These are phyloP conservation scores for Saposhnikovia divaricata DNA, from an alignment of 129 eudicot species.

Conservation along the genomic window DNA sequence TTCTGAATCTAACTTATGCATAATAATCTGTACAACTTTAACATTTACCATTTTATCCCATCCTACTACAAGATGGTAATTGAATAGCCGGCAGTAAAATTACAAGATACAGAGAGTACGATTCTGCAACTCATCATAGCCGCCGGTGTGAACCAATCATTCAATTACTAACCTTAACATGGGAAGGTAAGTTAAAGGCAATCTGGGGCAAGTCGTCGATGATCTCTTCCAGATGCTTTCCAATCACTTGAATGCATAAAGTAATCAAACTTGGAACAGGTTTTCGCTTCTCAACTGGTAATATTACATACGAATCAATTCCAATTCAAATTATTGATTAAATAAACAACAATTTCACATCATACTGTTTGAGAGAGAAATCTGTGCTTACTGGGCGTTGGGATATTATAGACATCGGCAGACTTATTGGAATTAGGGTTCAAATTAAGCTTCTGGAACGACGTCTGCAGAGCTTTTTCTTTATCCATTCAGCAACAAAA, in stretches of 20 bases:
- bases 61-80: not conserved
- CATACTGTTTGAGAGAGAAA: not conserved
- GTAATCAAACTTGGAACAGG: conserved; percentile 59
- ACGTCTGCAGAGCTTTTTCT: conserved; percentile 26
- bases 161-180: conserved; percentile 47
- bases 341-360: not conserved
- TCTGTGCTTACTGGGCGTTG: conserved; percentile 25
- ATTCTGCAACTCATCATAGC: not conserved
- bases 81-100: not conserved
- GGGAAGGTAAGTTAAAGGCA: conserved; percentile 45
- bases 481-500: conserved; percentile 30
- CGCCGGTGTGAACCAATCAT: too few relatives aligned
- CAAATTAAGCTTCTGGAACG: conserved; percentile 31
- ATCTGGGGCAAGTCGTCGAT: conserved; percentile 53
- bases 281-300: conserved; percentile 32
- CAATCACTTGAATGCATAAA: conserved; percentile 66
- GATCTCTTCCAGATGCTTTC: conserved; percentile 80
- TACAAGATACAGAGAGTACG: not conserved
- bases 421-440: conserved; percentile 25
- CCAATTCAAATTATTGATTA: not conserved
- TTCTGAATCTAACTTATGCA: too few relatives aligned
- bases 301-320: conserved; percentile 6
- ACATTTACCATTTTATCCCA: not conserved
- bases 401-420: conserved; percentile 2
- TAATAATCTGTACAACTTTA: not conserved